Conservation (phyloP, 768 basidiomycete species). For the Leccinum rimulosum region DNA sequence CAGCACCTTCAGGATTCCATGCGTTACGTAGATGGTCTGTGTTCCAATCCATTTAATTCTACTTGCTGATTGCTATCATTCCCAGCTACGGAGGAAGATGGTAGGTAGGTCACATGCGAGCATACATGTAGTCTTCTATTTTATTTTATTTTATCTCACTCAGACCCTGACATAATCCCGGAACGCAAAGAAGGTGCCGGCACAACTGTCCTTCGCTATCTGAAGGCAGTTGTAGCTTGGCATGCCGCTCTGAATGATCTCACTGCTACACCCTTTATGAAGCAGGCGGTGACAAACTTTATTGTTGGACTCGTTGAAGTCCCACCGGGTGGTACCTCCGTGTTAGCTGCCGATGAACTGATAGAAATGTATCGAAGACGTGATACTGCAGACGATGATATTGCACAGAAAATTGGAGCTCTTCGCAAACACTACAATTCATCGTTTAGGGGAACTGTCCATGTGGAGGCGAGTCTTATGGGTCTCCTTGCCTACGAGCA, state of each 20-base stretch:
- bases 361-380: neutral
- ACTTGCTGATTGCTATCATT: no score
- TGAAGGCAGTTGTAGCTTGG: neutral
- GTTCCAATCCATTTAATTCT: no score
- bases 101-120: no score
- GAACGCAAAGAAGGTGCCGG: neutral
- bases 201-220: neutral
- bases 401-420: neutral
- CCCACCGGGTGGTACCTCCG: neutral
- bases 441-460: neutral
- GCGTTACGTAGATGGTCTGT: no score
- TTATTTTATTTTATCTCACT: no score
- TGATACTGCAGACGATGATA: neutral
- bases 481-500: neutral
- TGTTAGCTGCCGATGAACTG: neutral
- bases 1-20: no score
- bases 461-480: neutral
- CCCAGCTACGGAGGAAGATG: no score
- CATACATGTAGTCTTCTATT: no score
- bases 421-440: neutral
- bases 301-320: neutral
- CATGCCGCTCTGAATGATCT: neutral
- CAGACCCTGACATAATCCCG: neutral
- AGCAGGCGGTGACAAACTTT: neutral
- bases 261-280: neutral